Conservation (phyloP, 768 basidiomycete species). For the Boletellus ananiceps region DNA sequence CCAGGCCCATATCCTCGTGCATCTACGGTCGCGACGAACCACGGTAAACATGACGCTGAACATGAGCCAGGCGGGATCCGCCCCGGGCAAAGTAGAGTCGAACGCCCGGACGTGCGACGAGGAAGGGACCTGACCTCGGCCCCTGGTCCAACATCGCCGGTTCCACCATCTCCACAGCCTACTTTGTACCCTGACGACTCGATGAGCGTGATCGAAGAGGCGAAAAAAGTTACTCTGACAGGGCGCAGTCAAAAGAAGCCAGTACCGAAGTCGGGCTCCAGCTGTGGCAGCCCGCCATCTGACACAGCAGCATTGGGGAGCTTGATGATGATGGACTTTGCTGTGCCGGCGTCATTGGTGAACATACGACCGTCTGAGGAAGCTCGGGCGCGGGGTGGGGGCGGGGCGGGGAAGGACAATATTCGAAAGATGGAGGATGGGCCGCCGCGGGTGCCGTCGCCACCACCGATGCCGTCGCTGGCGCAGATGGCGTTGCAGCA, state of each 20-base stretch:
- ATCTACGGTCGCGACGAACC: constrained; percentile 40
- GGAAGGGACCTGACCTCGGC: constrained; percentile 39
- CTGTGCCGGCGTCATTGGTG: constrained; percentile 31
- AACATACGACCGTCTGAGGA: constrained; percentile 28
- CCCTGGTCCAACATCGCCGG: constrained; percentile 32
- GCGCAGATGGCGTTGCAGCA: constrained; percentile 72
- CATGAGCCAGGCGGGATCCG: constrained; percentile 31
- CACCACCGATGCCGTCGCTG: constrained; percentile 66
- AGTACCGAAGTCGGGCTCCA: constrained; percentile 20
- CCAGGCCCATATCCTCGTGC: constrained; percentile 51
- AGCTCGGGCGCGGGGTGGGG: constrained; percentile 27
- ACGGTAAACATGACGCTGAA: constrained; percentile 32
- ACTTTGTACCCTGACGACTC: constrained; percentile 73
- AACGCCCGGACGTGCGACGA: constrained; percentile 41
- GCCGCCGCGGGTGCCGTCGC: constrained; percentile 77
- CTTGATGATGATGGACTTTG: constrained; percentile 61
- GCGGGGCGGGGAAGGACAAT: constrained; percentile 20
- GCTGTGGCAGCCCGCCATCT: constrained; percentile 20
- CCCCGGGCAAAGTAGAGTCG: constrained; percentile 23
- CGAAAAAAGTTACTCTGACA: constrained; percentile 22
- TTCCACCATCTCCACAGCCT: constrained; percentile 52
- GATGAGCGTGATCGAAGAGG: constrained; percentile 51
- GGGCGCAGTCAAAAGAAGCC: constrained; percentile 33
- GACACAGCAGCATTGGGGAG: constrained; percentile 52
- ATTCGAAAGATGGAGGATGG: constrained; percentile 45